A percentile compares a stretch with the other conserved stretches of the same genome.
phyloP scores from a whole-genome alignment of 495 filamentous ascomycete species.

The Letharia columbiana region DNA sequence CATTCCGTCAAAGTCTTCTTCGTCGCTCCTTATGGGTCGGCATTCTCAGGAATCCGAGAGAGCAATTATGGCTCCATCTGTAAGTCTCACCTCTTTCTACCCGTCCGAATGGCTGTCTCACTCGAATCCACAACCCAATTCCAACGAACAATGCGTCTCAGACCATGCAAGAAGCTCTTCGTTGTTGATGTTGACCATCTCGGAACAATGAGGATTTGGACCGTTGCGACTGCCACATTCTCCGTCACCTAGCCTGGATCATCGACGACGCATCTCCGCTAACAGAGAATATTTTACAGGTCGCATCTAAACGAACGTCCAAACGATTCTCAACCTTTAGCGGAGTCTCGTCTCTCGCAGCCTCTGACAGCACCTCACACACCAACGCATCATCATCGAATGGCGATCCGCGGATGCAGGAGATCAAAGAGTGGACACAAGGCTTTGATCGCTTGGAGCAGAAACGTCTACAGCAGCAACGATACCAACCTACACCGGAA shows the following conservation, averaged over 20 bases:
- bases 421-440: conserved; percentile 74
- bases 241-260: background rate
- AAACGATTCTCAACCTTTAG: conserved; percentile 77
- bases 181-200: background rate
- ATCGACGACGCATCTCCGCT: background rate
- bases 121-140: background rate
- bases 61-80: conserved; percentile 68
- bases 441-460: conserved; percentile 87
- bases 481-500: conserved; percentile 71
- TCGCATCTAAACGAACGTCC: conserved; percentile 54
- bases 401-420: conserved; percentile 50
- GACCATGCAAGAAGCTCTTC: background rate
- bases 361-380: conserved; percentile 47
- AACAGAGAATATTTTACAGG: conserved; percentile 24
- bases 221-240: background rate
- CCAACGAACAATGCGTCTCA: background rate
- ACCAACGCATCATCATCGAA: conserved; percentile 52
- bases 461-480: conserved; percentile 73
- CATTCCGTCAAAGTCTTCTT: background rate
- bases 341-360: conserved; percentile 61
- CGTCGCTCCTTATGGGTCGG: conserved; percentile 33
- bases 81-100: conserved; percentile 36
- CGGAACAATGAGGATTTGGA: background rate
- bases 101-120: background rate
- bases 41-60: conserved; percentile 65